phyloP scores from a whole-genome alignment of 495 filamentous ascomycete genomes.

The Hyaloscypha finlandica region DNA sequence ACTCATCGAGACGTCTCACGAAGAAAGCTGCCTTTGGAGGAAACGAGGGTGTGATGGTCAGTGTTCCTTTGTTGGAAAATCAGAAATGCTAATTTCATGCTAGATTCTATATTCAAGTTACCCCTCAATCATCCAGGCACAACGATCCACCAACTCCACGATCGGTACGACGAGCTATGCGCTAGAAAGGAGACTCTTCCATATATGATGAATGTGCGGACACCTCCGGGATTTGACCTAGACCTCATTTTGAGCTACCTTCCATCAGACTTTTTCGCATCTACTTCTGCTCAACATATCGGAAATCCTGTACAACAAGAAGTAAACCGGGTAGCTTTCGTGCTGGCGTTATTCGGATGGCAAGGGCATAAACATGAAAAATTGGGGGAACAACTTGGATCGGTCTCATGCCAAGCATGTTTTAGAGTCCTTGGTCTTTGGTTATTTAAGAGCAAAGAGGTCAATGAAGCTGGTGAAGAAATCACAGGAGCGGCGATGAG shows the following conservation, averaged over 20 bases:
- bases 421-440: conserved; percentile 89
- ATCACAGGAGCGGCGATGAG: conserved; percentile 60
- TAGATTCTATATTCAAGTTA: conserved; percentile 47
- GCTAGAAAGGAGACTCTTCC: conserved; percentile 49
- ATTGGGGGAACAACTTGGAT: conserved; percentile 49
- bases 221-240: conserved; percentile 46
- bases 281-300: conserved; percentile 19
- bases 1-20: conserved; percentile 73
- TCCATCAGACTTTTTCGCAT: conserved; percentile 41
- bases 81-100: conserved; percentile 35
- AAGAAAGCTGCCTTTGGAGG: conserved; percentile 85
- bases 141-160: conserved; percentile 56
- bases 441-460: conserved; percentile 75
- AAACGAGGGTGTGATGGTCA: conserved; percentile 81
- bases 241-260: conserved; percentile 52
- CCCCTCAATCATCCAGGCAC: conserved; percentile 57
- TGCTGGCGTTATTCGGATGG: conserved; percentile 87
- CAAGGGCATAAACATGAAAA: conserved; percentile 62
- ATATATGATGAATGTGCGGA: conserved; percentile 52
- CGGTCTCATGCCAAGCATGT: conserved; percentile 79
- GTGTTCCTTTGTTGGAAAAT: conserved; percentile 2
- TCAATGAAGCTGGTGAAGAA: conserved; percentile 49
- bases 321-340: conserved; percentile 67
- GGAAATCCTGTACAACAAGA: conserved; percentile 17
- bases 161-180: conserved; percentile 60